A percentile compares a stretch with the other conserved stretches of the same genome.
phyloP scores from a whole-genome alignment of 208 protist genomes.

The Leishmania mexicana region DNA sequence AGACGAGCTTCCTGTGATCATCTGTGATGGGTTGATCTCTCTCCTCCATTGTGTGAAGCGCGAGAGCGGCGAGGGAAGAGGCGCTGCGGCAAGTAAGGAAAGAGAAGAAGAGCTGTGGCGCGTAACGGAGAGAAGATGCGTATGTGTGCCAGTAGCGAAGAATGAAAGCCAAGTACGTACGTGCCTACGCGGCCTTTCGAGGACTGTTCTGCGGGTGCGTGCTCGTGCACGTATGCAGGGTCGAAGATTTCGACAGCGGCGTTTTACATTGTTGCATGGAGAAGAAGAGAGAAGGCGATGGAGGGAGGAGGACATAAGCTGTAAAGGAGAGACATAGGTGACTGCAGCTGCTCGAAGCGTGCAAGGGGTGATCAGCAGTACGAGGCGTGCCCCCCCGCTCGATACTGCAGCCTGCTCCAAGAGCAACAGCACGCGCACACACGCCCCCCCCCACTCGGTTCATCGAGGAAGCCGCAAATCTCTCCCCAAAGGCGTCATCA shows the following conservation, averaged over 20 bases:
- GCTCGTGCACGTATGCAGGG: neutral
- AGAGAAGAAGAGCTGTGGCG: neutral
- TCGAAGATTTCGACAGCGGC: neutral
- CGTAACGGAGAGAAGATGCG: neutral
- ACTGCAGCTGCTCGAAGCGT: neutral
- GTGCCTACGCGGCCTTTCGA: neutral
- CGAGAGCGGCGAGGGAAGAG: neutral
- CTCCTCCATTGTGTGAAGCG: constrained; percentile 30
- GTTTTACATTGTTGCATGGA: neutral
- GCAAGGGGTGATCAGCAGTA: neutral
- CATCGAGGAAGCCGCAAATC: neutral
- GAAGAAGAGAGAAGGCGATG: neutral
- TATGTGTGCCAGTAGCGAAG: neutral
- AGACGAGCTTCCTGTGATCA: constrained; percentile 84
- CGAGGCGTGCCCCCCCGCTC: neutral
- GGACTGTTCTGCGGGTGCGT: neutral
- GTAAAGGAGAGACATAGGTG: neutral
- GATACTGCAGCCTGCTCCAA: neutral
- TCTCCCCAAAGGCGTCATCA: neutral
- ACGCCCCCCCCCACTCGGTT: neutral
- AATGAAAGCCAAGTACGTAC: neutral
- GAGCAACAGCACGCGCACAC: neutral
- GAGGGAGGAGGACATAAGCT: neutral
- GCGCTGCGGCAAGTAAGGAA: neutral
- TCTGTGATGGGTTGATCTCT: constrained; percentile 52